A percentile compares a stretch with the other conserved stretches of the same genome.
Evolutionary conservation across 2,329 filamentous ascomycete genomes (phyloP).

Genomic region (Neopestalotiopsis rosae): DNA sequence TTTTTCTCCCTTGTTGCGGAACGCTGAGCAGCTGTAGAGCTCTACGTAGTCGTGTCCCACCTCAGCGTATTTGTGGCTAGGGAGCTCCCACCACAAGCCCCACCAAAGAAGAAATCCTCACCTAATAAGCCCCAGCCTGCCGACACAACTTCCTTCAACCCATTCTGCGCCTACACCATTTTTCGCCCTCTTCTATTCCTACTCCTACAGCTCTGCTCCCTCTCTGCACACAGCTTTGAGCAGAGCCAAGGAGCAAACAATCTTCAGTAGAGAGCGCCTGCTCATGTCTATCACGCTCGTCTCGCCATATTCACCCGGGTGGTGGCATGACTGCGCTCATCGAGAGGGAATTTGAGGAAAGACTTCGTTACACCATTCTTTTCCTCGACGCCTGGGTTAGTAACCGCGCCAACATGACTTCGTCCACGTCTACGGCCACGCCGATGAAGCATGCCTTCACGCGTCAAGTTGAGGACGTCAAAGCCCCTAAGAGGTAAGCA

Average conservation of each 20-base stretch:
- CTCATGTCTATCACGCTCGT: not conserved
- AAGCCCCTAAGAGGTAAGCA: constrained; percentile 87
- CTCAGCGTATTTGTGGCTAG: constrained; percentile 1
- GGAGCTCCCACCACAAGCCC: not conserved
- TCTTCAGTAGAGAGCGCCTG: not conserved
- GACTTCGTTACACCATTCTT: constrained; percentile 26
- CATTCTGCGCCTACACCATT: not conserved
- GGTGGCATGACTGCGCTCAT: constrained; percentile 28
- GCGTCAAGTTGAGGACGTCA: constrained; percentile 80
- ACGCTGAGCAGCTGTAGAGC: too few species aligned
- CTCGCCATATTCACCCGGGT: not conserved
- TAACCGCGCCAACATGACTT: constrained; percentile 46
- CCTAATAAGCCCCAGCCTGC: not conserved
- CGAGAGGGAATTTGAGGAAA: constrained; percentile 25
- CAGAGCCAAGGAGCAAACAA: not conserved
- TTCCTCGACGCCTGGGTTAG: constrained; percentile 25
- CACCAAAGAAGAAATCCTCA: constrained; percentile 11
- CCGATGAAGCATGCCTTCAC: constrained; percentile 78
- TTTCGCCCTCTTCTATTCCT: not conserved
- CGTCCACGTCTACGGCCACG: constrained; percentile 75
- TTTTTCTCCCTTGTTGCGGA: not conserved
- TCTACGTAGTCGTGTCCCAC: not conserved
- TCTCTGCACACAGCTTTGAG: constrained; percentile 6
- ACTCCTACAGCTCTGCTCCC: constrained; percentile 7
- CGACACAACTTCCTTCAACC: constrained; percentile 4